Evolutionary conservation across 2,329 filamentous ascomycete genomes (phyloP), one percentile per base, ranked within the genome.

Genomic region (Neonectria sp.): DNA sequence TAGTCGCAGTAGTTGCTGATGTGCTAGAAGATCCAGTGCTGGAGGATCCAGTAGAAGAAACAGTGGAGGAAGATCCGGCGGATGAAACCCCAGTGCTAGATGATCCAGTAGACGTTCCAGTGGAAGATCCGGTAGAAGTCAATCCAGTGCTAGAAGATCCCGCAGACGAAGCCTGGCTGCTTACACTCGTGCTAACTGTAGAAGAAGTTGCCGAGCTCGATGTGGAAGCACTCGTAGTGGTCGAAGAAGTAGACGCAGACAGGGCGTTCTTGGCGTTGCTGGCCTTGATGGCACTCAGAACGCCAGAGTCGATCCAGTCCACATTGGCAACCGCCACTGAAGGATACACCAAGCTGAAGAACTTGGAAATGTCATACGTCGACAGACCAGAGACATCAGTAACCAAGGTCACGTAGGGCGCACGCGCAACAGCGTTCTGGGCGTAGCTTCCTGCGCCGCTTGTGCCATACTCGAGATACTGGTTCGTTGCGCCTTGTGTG

Each of bases 381-480:
- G 70, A 77, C 4, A 85, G 74, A 31, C 78, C 77, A 4, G 75
- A 73, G 0, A 74, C 68, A 37, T 76, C 71, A 0, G 78, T 80
- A 40, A 84, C 67, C 21, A 74, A 65, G 9, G 73, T 71, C 11
- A 84, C 77, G 33, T 82, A 83, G 3, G 69, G 69, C 0, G 78
- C 69, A 21, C 83, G 78, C 8, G 75, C 68, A 3, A 75, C 75
- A 2, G 70, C 68, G 56, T 84, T 83, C 53, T 74, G 77, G 2
- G 75, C 46, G 59, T 83, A 85, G 25, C 80, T 79, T 0, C 84
- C 83, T 1, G 76, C 68, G 0, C 84, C 84, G 1, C 77, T 81
- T 1, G 78, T 84, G 25, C 69, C 70, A 60, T 81, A 86, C 72
- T 86, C 84, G 3, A 79, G 75, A 66, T 83, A 85, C n/a, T 78